These are phyloP conservation scores for Hebeloma cylindrosporum DNA, from an alignment of 768 basidiomycete genomes.

Conservation along the genomic window DNA sequence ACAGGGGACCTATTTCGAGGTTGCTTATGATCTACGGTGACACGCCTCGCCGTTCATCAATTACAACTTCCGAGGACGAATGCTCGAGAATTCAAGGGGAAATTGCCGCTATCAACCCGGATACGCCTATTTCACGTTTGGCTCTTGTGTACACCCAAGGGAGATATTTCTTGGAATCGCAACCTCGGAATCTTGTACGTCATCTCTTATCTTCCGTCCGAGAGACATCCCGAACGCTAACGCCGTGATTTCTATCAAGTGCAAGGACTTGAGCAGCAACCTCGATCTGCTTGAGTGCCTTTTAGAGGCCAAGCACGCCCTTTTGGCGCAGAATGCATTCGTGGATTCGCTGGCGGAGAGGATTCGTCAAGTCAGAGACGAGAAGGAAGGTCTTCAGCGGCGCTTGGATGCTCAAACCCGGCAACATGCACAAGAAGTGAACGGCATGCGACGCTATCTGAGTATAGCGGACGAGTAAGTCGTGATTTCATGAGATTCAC, in stretches of 20 bases:
- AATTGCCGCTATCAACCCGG: not conserved
- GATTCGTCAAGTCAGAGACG: not conserved
- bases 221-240: not conserved
- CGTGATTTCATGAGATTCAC: not conserved
- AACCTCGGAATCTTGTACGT: slow-evolving; percentile 11
- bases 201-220: not conserved
- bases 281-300: slow-evolving; percentile 6
- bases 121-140: no score
- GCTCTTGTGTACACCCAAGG: no score
- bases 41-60: not conserved
- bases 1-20: not conserved
- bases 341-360: slow-evolving; percentile 2
- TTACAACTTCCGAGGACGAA: not conserved
- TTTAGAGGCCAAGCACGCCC: slow-evolving; percentile 7
- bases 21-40: not conserved
- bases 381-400: not conserved
- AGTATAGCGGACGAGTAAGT: not conserved
- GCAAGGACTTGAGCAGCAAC: slow-evolving; percentile 9
- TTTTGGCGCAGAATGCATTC: slow-evolving; percentile 4
- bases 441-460: not conserved
- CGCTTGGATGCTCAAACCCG: not conserved
- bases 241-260: not conserved
- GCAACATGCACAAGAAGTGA: not conserved
- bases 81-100: slow-evolving; percentile 1
- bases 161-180: not conserved